A percentile compares a stretch with the other conserved stretches of the same genome.
Evolutionary conservation across 2,329 filamentous ascomycete species (phyloP).

Genomic region (Beauveria medogensis): DNA sequence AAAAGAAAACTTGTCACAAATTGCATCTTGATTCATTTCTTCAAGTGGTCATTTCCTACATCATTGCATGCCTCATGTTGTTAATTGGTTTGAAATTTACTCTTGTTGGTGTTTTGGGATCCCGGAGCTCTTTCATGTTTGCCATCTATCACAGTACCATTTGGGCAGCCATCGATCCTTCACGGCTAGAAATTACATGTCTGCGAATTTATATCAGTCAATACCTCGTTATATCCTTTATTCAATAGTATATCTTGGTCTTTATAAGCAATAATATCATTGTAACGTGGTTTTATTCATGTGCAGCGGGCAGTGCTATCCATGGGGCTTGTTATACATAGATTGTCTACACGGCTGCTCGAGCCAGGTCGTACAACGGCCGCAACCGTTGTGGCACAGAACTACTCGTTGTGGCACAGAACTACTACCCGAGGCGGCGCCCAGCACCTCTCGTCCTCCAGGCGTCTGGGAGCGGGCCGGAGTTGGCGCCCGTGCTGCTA

Average conservation of each 20-base stretch:
- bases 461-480: slow-evolving; percentile 50
- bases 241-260: not conserved
- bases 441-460: slow-evolving; percentile 58
- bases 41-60: too few species aligned
- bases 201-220: not conserved
- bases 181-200: not conserved
- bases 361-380: not conserved
- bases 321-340: not conserved
- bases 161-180: not conserved
- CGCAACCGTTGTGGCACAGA: not conserved
- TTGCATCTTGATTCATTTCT: too few species aligned
- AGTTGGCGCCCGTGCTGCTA: slow-evolving; percentile 10
- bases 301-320: too few species aligned
- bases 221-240: not conserved
- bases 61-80: not conserved
- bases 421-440: slow-evolving; percentile 46
- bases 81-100: not conserved
- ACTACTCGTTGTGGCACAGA: slow-evolving; percentile 6
- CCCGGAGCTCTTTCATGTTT: not conserved
- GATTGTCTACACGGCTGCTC: not conserved
- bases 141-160: not conserved
- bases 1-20: too few species aligned
- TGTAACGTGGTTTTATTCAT: not conserved
- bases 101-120: not conserved
- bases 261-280: not conserved